Conservation (phyloP, 225 moss, liverwort and hornwort genomes). For the Antitrichia curtipendula region DNA sequence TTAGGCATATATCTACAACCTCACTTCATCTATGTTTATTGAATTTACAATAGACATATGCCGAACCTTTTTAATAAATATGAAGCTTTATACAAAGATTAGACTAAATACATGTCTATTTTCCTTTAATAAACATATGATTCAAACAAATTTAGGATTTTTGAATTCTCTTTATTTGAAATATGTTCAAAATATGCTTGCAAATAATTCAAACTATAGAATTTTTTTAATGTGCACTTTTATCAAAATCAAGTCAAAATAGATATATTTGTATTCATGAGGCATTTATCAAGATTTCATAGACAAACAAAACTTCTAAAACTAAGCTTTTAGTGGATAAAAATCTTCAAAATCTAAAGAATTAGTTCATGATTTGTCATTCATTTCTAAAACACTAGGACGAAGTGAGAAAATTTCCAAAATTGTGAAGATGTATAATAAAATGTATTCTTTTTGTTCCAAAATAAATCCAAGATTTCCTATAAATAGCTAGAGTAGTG, state of each 20-base stretch:
- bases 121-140: not conserved
- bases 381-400: not conserved
- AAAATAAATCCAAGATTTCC: no score
- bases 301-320: no score
- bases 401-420: not conserved
- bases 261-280: no score
- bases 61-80: rapidly evolving
- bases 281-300: no score
- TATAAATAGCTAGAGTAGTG: no score
- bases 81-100: not conserved
- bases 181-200: not conserved
- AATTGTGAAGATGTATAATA: not conserved
- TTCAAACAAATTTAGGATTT: not conserved
- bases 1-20: not conserved
- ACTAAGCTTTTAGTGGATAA: not conserved
- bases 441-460: no score
- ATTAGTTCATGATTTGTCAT: not conserved
- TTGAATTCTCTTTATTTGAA: not conserved
- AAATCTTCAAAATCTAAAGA: not conserved
- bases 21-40: not conserved
- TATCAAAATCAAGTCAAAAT: no score
- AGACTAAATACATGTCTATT: not conserved
- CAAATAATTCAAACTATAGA: not conserved
- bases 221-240: no score
- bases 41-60: not conserved